These are phyloP conservation scores for Rhodamnia argentea DNA, from an alignment of 345 rosid genomes.

Conservation along the genomic window DNA sequence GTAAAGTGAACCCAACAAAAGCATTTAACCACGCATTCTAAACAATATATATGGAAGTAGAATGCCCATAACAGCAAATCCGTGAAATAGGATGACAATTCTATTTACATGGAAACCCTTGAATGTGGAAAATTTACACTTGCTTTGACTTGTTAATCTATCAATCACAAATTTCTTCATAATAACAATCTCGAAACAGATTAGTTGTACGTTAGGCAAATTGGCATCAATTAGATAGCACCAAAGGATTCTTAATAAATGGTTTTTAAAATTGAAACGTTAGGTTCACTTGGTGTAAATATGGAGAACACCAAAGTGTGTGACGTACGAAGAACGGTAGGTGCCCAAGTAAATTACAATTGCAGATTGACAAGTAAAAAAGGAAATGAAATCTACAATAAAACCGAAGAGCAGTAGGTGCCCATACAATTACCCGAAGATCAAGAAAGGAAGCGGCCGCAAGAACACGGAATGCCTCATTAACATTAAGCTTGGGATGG, in stretches of 20 bases:
- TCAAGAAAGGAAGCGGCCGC: constrained; percentile 97
- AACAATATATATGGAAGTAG: too few species aligned
- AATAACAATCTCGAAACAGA: too few species aligned
- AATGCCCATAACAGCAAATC: too few species aligned
- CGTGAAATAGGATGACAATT: too few species aligned
- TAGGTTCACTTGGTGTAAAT: background rate
- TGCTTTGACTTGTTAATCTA: too few species aligned
- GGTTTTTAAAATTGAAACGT: background rate
- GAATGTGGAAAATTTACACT: too few species aligned
- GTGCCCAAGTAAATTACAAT: background rate
- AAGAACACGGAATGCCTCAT: constrained; percentile 77
- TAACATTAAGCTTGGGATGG: constrained; percentile 81
- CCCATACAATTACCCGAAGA: constrained; percentile 52
- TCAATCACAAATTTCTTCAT: too few species aligned
- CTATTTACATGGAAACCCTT: too few species aligned
- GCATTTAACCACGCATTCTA: too few species aligned
- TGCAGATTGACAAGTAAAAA: background rate
- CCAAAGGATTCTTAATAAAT: background rate
- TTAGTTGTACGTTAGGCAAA: background rate
- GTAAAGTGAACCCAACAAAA: too few species aligned
- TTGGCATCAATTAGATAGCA: background rate
- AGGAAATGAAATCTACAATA: too few species aligned
- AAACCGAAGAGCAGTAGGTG: background rate
- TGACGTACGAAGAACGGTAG: background rate
- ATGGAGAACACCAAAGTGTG: background rate